phyloP scores from a whole-genome alignment of 2,329 filamentous ascomycete species.

The Phialemoniopsis sp. region DNA sequence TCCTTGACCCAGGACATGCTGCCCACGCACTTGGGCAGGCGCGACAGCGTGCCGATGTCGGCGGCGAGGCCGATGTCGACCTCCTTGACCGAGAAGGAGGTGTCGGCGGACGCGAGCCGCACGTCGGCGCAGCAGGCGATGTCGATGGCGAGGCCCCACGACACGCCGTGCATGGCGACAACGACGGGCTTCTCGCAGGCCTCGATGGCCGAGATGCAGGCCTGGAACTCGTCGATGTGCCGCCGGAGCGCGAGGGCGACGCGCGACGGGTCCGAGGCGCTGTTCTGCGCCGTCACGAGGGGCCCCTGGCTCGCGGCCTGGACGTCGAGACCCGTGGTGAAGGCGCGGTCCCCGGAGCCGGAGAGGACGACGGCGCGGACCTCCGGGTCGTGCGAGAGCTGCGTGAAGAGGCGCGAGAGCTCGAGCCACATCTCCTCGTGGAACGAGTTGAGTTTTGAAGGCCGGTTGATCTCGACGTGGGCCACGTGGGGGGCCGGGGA shows the following conservation, averaged over 20 bases:
- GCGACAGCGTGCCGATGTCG: slow-evolving; percentile 71
- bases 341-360: slow-evolving; percentile 77
- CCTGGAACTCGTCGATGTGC: slow-evolving; percentile 77
- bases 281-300: slow-evolving; percentile 28
- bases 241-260: slow-evolving; percentile 58
- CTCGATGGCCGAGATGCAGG: slow-evolving; percentile 71
- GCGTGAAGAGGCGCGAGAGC: slow-evolving; percentile 66
- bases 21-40: slow-evolving; percentile 70
- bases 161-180: slow-evolving; percentile 73
- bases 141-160: slow-evolving; percentile 76
- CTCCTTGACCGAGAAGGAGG: slow-evolving; percentile 70
- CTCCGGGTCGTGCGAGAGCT: slow-evolving; percentile 66
- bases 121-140: slow-evolving; percentile 67
- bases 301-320: slow-evolving; percentile 57
- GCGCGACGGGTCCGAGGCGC: slow-evolving; percentile 54
- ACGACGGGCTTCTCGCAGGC: slow-evolving; percentile 91
- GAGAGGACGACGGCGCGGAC: slow-evolving; percentile 77
- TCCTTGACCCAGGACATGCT: slow-evolving; percentile 76
- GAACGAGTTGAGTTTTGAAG: slow-evolving; percentile 86
- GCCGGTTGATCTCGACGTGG: slow-evolving; percentile 89
- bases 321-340: slow-evolving; percentile 84
- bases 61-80: slow-evolving; percentile 79
- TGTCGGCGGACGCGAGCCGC: slow-evolving; percentile 56
- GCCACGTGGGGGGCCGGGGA: slow-evolving; percentile 69
- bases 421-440: slow-evolving; percentile 82